Base-by-base conservation (phyloP, 2,329 filamentous ascomycete genomes). In the Rhynchosporium agropyri region DNA sequence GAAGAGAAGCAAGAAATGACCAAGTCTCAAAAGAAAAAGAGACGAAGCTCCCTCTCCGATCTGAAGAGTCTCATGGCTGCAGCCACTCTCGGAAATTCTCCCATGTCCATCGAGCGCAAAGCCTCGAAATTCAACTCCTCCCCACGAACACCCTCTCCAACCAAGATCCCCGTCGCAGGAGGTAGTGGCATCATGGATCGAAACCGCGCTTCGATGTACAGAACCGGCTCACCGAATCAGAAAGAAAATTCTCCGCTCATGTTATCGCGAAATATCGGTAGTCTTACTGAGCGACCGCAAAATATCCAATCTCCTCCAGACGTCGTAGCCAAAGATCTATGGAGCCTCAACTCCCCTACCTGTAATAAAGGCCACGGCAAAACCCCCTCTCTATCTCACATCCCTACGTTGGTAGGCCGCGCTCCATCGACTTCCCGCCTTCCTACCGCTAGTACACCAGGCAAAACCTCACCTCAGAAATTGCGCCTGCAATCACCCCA, bases 21-120 rank as follows among this genome's bases (percentile, higher is more conserved):
- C 62, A 79, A 74, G 67, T 75, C 76, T n/a, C 77, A 80, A 50
- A 87, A 84, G 74, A 93, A 88, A 78, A 97, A 96, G 79, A 84
- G 94, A 61, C 88, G 94, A 74, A 97, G 93, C 77, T 97, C 93
- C 31, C 79, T 98, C 48, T 97, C 93, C 4, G 94, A 98, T 75
- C 81, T 98, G 54, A 89, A 87, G 69, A 83, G 80, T 61, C 79
- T 91, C 20, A 87, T 94, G 77, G 83, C 82, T 46, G 81, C 85
- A 61, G 81, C 87, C 8, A 83, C 79, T 10, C 76, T 88, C 0
- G 78, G 77, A 15, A 71, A 77, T 69, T 76, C 78, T 36, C 68
- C 74, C 62, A 74, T 76, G 10, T 63, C 66, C 8, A 59, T 65
- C 63, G 70, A 68, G 26, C 46, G 54, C 7, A 59, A 75, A 73